Evolutionary conservation across 2,329 filamentous ascomycete genomes (phyloP).

Genomic region (Ceratocystiopsis sp.): DNA sequence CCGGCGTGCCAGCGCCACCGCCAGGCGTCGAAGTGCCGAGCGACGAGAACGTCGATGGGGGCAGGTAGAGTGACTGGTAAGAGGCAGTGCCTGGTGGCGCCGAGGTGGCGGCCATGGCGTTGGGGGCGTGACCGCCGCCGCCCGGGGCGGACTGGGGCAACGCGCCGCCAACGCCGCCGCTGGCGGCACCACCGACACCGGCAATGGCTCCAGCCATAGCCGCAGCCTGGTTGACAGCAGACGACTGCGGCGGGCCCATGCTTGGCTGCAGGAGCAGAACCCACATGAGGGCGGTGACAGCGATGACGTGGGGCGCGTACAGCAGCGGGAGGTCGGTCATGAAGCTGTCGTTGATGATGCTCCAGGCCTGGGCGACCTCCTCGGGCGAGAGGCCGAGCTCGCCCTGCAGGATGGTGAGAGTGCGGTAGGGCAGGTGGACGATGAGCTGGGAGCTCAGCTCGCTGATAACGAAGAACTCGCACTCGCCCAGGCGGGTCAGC

Average conservation of each 20-base stretch:
- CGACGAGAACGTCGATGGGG: no score
- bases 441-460: slow-evolving; percentile 85
- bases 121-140: no score
- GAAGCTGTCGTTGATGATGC: slow-evolving; percentile 81
- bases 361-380: slow-evolving; percentile 61
- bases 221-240: no score
- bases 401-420: slow-evolving; percentile 51
- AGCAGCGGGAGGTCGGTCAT: slow-evolving; percentile 81
- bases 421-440: slow-evolving; percentile 79
- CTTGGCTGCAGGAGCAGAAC: slow-evolving; percentile 58
- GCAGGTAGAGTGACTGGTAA: no score
- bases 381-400: slow-evolving; percentile 60
- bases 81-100: no score
- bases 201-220: no score
- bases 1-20: slow-evolving; percentile 1
- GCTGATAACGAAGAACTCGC: slow-evolving; percentile 82
- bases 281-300: slow-evolving; percentile 71
- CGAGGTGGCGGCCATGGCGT: no score
- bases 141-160: no score
- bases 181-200: no score
- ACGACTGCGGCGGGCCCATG: no score
- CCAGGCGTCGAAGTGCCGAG: no score
- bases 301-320: slow-evolving; percentile 71
- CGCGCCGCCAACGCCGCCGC: no score
- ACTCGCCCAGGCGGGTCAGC: slow-evolving; percentile 74